Conservation (phyloP, 495 filamentous ascomycete species). For the Aspergillus sclerotiicarbonarius region DNA sequence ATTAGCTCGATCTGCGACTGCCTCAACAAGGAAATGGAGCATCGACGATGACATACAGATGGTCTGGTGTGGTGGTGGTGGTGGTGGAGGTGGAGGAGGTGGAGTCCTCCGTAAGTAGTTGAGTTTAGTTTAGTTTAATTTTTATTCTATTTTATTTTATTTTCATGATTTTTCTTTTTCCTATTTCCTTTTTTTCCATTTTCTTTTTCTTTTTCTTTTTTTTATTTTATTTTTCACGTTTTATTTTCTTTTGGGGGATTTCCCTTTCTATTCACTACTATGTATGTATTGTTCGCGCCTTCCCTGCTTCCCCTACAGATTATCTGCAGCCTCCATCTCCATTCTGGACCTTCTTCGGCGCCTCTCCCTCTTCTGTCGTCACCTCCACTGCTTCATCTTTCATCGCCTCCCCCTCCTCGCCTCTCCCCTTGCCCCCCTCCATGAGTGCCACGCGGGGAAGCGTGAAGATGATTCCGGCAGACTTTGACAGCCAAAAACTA, state of each 20-base stretch:
- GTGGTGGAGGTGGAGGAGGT: slow-evolving; percentile 11
- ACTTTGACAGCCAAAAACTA: slow-evolving; percentile 22
- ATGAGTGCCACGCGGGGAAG: slow-evolving; percentile 24
- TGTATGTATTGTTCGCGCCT: not conserved
- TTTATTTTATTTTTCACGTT: not conserved
- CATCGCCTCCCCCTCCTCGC: not conserved
- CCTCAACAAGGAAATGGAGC: slow-evolving; percentile 22
- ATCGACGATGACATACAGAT: slow-evolving; percentile 26
- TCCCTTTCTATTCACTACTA: not conserved
- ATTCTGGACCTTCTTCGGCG: not conserved
- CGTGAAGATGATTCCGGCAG: slow-evolving; percentile 21
- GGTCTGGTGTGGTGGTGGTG: slow-evolving; percentile 7
- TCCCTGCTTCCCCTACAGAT: slow-evolving; percentile 1
- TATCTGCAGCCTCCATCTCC: not conserved
- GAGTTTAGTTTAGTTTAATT: slow-evolving; percentile 7
- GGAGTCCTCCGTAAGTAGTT: slow-evolving; percentile 7
- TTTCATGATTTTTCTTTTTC: slow-evolving; percentile 6
- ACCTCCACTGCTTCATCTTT: not conserved
- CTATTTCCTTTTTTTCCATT: slow-evolving; percentile 2
- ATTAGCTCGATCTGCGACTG: slow-evolving; percentile 29
- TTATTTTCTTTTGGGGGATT: slow-evolving; percentile 3
- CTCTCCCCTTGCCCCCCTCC: slow-evolving; percentile 9
- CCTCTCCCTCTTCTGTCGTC: not conserved
- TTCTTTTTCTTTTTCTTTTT: slow-evolving; percentile 10
- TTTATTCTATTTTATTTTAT: slow-evolving; percentile 3